Percentiles rank a stretch among this genome's conserved stretches.
These are phyloP conservation scores for Medicago lupulina DNA, from an alignment of 306 rosid species.

Conservation along the genomic window DNA sequence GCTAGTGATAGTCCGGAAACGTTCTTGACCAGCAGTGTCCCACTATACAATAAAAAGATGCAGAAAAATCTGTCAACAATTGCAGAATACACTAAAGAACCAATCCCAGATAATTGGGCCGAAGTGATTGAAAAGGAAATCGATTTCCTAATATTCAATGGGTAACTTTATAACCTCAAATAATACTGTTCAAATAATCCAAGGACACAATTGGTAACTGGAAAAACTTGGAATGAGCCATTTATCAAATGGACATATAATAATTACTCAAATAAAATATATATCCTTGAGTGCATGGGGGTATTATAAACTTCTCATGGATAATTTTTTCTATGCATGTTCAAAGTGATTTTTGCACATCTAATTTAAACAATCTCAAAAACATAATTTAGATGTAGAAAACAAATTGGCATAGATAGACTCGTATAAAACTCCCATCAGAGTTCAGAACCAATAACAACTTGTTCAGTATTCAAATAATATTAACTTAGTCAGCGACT, in stretches of 20 bases:
- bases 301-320: slow-evolving; percentile 5
- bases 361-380: slow-evolving; percentile 9
- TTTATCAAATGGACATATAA: not conserved
- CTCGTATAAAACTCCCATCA: slow-evolving; percentile 3
- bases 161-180: slow-evolving; percentile 10
- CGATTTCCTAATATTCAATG: not conserved
- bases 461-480: slow-evolving; percentile 19
- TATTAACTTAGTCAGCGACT: slow-evolving; percentile 40
- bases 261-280: not conserved
- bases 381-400: slow-evolving; percentile 28
- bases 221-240: slow-evolving; percentile 25
- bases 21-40: slow-evolving; percentile 99
- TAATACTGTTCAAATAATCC: slow-evolving; percentile 18
- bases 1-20: slow-evolving; percentile 98
- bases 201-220: slow-evolving; percentile 16
- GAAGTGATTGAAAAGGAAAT: not conserved
- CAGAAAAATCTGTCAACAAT: slow-evolving; percentile 43
- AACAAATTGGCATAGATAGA: slow-evolving; percentile 11
- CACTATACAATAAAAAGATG: slow-evolving; percentile 61
- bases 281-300: slow-evolving; percentile 7
- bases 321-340: not conserved
- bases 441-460: slow-evolving; percentile 34
- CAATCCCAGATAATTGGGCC: slow-evolving; percentile 10
- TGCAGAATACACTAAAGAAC: slow-evolving; percentile 18
- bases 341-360: slow-evolving; percentile 12